Base-by-base conservation (phyloP, 345 rosid genomes). In the Mallotus nudiflorus region DNA sequence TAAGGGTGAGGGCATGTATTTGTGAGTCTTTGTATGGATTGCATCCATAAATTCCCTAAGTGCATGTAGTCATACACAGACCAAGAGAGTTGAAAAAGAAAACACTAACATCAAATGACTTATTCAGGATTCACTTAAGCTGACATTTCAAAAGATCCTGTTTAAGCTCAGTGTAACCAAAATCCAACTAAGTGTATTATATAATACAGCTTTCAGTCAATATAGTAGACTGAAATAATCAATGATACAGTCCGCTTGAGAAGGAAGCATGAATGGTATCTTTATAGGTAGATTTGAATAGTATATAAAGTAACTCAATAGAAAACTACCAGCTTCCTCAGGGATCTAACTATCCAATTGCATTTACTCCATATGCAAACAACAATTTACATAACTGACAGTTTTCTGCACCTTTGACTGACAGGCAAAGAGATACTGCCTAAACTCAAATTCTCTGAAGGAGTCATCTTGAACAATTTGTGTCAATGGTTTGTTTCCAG, bases 381-480 rank as follows among this genome's bases (percentile, higher is more conserved):
- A 66, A 67, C 48, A 31, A 60, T 66, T 72, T 27, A 75, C 63
- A 70, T 67, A 70, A 71, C 37, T 64, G 55, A 62, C 67, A 66
- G 67, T 75, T 61, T 42, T 75, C 71, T 80, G 39, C 52, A 95
- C 99, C 96, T 86, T 83, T 66, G 96, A 87, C 74, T 95, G 97
- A 76, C 91, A 90, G 66, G 97, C 92, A 81, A 95, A 91, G 66
- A 92, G 89, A 83, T 92, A 95, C 76, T 92, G 97, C 76, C 93
- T 87, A 82, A 92, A 95, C 56, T 95, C 99, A 71, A 90, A 95
- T 77, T 90, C 99, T 73, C 93, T 85, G 71, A 91, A 94, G 40
- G 92, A 88, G 77, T 90, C 97, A 83, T 94, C 97, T 83, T 91
- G 95, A 75, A 90, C 91, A 76, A 95, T 85, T 67, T 85, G 93